A percentile compares a stretch with the other conserved stretches of the same genome.
Conservation (phyloP, 164 flowering plant species). For the Pachysandra terminalis region DNA sequence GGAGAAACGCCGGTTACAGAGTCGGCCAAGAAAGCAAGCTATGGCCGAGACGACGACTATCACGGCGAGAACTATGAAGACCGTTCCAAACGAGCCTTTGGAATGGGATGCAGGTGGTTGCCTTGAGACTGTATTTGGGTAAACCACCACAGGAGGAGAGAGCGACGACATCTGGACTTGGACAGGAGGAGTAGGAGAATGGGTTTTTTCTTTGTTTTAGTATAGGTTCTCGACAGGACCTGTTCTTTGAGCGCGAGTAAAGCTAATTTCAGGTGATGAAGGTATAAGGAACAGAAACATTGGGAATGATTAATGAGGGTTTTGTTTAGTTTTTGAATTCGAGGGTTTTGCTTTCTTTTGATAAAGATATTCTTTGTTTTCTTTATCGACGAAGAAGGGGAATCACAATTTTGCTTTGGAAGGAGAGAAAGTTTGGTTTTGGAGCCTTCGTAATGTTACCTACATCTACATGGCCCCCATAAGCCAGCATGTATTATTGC, state of each 20-base stretch:
- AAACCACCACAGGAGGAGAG: constrained; percentile 22
- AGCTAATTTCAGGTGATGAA: constrained; percentile 21
- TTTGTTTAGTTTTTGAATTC: background rate
- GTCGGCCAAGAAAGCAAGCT: constrained; percentile 52
- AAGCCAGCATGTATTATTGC: too few relatives aligned
- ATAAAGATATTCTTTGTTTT: constrained; percentile 29
- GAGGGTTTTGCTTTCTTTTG: constrained; percentile 19
- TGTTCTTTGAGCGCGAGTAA: constrained; percentile 37
- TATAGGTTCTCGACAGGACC: background rate
- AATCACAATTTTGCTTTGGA: constrained; percentile 33
- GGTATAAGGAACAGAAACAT: constrained; percentile 19
- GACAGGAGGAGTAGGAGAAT: background rate
- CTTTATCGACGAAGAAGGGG: constrained; percentile 21
- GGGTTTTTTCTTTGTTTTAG: constrained; percentile 1
- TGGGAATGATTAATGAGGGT: constrained; percentile 7
- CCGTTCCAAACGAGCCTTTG: constrained; percentile 56
- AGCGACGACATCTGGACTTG: constrained; percentile 20
- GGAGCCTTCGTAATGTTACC: too few relatives aligned
- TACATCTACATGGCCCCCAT: too few relatives aligned
- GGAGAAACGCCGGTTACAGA: constrained; percentile 32
- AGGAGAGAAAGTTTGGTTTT: constrained; percentile 43
- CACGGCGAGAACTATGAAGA: constrained; percentile 54
- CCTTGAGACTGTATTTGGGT: constrained; percentile 30
- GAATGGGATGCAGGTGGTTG: constrained; percentile 29
- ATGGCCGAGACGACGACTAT: constrained; percentile 49